Evolutionary conservation across 176 grass and related monocot genomes (phyloP), one percentile per base, ranked within the genome.

Genomic region (Tuctoria greenei): DNA sequence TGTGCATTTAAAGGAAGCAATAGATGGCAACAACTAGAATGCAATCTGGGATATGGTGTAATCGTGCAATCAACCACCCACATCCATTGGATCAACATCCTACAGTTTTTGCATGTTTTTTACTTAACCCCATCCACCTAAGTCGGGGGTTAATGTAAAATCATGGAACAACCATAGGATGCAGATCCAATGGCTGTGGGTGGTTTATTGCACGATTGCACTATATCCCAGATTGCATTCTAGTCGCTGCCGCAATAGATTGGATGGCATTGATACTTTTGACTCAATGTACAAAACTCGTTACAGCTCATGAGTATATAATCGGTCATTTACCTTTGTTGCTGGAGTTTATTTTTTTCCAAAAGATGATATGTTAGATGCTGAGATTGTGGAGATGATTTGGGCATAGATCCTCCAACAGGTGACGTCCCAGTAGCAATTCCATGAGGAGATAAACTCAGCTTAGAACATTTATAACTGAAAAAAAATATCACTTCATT

Each of bases 311-410:
- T 1, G 82, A 39, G 28, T 23, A 62, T 38, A 39, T 60, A 43
- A 18, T 41, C 7, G 82, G 27, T 20, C 57, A 64, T 77, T 51
- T 95, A 99, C 96, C 93, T 99, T 73, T 99, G 96, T 61, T 90
- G 96, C 81, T 95, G 93, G 74, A 99, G 90, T 69, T 99, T 88
- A 90, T 95, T 99, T 83, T 95, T 88, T 26, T 88, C 92, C 57
- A 99, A 72, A 72, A 99, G 92, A 69, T 92, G 92, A 82, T 87
- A 86, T 34, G 87, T 93, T 58, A 92, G 96, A 74, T 95, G 92
- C 80, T 99, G 96, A 90, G 92, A 92, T 35, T 88, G 87, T 73
- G 92, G 91, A 81, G 94, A 99, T 60, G 87, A 75, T 81, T 99
- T 99, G 44, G 92, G 96, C 73, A 95, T 75, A 11, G 96, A 99